Conservation (phyloP, 2,329 filamentous ascomycete genomes). For the Fusarium humuli region DNA sequence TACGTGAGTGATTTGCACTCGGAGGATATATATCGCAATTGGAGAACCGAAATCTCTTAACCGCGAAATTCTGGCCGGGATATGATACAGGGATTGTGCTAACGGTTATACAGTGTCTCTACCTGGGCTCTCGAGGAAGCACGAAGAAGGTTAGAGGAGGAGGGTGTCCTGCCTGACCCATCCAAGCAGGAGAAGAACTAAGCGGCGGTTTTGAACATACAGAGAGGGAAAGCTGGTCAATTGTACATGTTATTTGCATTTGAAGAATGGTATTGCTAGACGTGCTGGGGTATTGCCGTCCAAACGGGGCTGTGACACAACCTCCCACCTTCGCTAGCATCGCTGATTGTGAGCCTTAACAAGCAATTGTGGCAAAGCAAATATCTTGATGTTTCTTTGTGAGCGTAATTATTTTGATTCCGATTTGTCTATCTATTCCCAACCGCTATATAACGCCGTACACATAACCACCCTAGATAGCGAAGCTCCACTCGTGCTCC, state of each 20-base stretch:
- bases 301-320: slow-evolving; percentile 24
- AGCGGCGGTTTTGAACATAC: slow-evolving; percentile 29
- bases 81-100: slow-evolving; percentile 40
- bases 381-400: slow-evolving; percentile 3
- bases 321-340: slow-evolving; percentile 8
- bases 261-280: slow-evolving; percentile 47
- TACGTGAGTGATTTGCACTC: slow-evolving; percentile 75
- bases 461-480: slow-evolving; percentile 40
- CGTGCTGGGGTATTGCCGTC: slow-evolving; percentile 33
- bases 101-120: slow-evolving; percentile 79
- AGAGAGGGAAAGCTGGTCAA: slow-evolving; percentile 27
- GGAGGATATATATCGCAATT: not conserved
- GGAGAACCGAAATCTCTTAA: not conserved
- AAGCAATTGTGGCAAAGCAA: slow-evolving; percentile 33
- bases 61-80: not conserved
- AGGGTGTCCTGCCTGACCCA: slow-evolving; percentile 91
- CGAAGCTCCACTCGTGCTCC: slow-evolving; percentile 88
- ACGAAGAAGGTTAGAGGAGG: slow-evolving; percentile 90
- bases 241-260: slow-evolving; percentile 42
- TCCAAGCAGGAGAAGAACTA: slow-evolving; percentile 65
- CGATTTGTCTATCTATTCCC: slow-evolving; percentile 33
- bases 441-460: slow-evolving; percentile 32
- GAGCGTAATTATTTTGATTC: slow-evolving; percentile 33
- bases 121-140: slow-evolving; percentile 99
- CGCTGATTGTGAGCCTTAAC: slow-evolving; percentile 29